Percentiles rank a stretch among this genome's conserved stretches.
phyloP scores from a whole-genome alignment of 768 basidiomycete genomes.

The Neoboletus subvelutipes region DNA sequence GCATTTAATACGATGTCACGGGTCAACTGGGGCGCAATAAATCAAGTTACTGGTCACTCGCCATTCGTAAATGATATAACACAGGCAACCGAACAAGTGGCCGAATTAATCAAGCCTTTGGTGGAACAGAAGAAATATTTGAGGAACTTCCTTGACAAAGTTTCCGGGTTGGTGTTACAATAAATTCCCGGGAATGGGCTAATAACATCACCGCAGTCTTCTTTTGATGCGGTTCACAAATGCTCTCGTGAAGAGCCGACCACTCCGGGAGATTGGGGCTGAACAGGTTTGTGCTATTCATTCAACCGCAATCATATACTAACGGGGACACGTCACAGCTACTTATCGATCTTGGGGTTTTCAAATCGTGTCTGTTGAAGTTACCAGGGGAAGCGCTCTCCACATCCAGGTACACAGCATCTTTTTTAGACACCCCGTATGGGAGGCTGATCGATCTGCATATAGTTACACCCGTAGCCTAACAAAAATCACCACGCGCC shows the following conservation, averaged over 20 bases:
- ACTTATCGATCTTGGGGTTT: constrained; percentile 83
- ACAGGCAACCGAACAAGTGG: constrained; percentile 69
- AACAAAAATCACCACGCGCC: constrained; percentile 71
- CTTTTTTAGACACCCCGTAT: background rate
- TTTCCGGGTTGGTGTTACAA: constrained; percentile 63
- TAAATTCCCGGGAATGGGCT: background rate
- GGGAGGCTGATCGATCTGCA: constrained; percentile 13
- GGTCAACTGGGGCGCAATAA: constrained; percentile 73
- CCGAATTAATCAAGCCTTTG: constrained; percentile 72
- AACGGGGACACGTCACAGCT: constrained; percentile 46
- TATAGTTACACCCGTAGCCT: constrained; percentile 80
- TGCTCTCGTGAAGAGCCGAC: constrained; percentile 84
- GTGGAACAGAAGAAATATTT: constrained; percentile 95
- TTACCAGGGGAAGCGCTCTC: constrained; percentile 73
- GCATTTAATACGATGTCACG: constrained; percentile 75
- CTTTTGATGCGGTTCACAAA: constrained; percentile 87
- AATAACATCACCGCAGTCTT: constrained; percentile 47
- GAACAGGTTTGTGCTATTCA: constrained; percentile 68
- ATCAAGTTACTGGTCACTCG: constrained; percentile 86
- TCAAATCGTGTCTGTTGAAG: constrained; percentile 80
- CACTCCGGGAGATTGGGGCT: constrained; percentile 89
- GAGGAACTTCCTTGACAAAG: constrained; percentile 91
- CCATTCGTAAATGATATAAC: constrained; percentile 77
- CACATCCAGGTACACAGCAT: constrained; percentile 50
- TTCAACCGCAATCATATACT: background rate